Evolutionary conservation across 495 filamentous ascomycete genomes (phyloP), one percentile per base, ranked within the genome.

Genomic region (Cercophora scortea): DNA sequence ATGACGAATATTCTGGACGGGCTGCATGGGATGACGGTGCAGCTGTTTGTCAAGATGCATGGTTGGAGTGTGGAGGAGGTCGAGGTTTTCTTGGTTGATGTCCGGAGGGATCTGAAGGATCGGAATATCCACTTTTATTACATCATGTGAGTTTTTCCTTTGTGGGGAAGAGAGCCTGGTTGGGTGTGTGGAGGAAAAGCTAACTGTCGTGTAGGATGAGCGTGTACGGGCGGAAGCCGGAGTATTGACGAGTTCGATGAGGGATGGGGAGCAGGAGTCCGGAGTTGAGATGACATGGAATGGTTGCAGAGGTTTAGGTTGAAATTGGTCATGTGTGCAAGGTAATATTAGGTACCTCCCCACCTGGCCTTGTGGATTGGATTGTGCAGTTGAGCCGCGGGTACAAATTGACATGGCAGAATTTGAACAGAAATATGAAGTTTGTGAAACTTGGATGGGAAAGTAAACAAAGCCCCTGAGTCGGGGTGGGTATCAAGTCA

Each of bases 91-190:
- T 60, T 80, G 12, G 73, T 72, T 3, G 71, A 75, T 9, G 70
- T 80, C n/a, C 66, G 75, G 50, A 67, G 68, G 17, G 79, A 80
- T 50, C 54, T 82, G 41, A 67, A 63, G 56, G 71, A 81, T 62
- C 61, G 67, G 34, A 68, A 62, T 10, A 65, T 76, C 35, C 77
- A 82, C 61, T 66, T 65, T 4, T 78, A 70, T 16, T 42, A 42
- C 15, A 42, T 42, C 15, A 15, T 42, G 41, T 42, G 36, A 13
- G 36, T 38, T 38, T 38, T 10, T 3, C 8, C 36, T 38, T 13
- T 11, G 34, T 38, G 9, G 36, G 36, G 36, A 13, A 38, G 36
- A 3, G 13, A 7, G 36, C 2, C 8, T 38, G 36, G 8, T 17
- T 12, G 39, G 18, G 4, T 19, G 32, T 39, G 41, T 35, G 18